Evolutionary conservation across 225 moss, liverwort and hornwort genomes (phyloP), one percentile per base, ranked within the genome.

Genomic region (Straminergon stramineum): DNA sequence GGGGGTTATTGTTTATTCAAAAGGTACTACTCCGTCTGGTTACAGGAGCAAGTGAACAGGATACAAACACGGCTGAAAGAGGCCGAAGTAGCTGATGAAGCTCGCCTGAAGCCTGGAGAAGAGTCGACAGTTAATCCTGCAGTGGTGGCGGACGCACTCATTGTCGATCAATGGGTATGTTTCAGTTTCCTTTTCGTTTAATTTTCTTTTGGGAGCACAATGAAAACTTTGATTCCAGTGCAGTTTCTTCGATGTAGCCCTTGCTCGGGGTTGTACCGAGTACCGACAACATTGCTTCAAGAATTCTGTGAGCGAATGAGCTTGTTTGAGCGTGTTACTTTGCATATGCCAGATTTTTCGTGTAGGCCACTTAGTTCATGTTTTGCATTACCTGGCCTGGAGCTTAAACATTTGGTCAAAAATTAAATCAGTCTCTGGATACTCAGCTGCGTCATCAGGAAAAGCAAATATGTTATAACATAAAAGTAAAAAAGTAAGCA

Each of bases 151-250:
- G 84, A 89, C 48, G 96, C 96, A 52, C 91, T 93, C 53, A 96
- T 98, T 14, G 94, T 98, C 61, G 95, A 98, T 80, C 95, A 96
- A 95, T 98, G 97, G 97, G 97, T 98, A 89, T 88, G 94, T 89
- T 31, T 28, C 80, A 41, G 5, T 69, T 68, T 22, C 8, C 77
- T 60, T 74, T 64, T 53, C 15, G 21, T 76, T 39, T 39, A 4
- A 13, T 30, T 63, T 51, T 28, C 11, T 51, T 37, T n/a, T 34
- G 2, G 15, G 20, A 76, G 20, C 34, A 34, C 60, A 17, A 63
- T 15, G 20, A 28, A 52, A n/a, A 52, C 15, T 30, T 28, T 26
- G 22, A 15, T n/a, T 51, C 8, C 41, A 55, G 62, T 69, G 51
- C 80, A 73, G 39, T 52, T 15, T 37, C 67, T 77, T 64, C 13